Evolutionary conservation across 257 asterid species (phyloP), one percentile per base, ranked within the genome.

Genomic region (Plectranthus barbatus): DNA sequence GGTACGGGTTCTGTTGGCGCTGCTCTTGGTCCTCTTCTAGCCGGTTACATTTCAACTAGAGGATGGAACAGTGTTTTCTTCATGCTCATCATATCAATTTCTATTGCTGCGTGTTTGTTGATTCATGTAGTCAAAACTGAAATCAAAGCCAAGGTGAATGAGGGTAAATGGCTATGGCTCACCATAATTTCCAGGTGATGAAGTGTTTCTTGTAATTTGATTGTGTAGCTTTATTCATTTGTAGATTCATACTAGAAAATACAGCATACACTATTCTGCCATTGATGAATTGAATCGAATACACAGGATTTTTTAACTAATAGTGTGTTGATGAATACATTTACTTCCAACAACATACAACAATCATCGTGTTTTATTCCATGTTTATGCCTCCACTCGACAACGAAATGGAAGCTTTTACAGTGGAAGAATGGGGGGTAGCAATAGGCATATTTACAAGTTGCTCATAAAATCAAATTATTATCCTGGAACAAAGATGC

Each of bases 1-100:
- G 99, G 94, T 8, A 93, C 99, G 13, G 99, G 97, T 65, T 93
- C 99, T 24, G 86, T 87, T 9, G 96, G 99, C 34, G 99, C 94
- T 7, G 97, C 96, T 31, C 58, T 90, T 41, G 99, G 97, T 20
- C 97, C 97, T 4, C 96, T 93, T 79, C 71, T 93, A 42, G 97
- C 96, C n/a, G 96, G 99, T 31, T 93, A 90, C 75, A 84, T 90
- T 58, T 84, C 92, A 7, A 87, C 95, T 1, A 80, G 83, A 66
- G 99, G 99, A 71, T 93, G 99, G 99, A 87, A 87, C 67, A 82
- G 87, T 41, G 94, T 93, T 4, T 93, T 93, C 75, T 51, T 77
- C 23, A 80, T 90, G 94, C 96, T 90, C 42, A 83, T 84, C 56
- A 70, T 78, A 63, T 87, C 97, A 5, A 72, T 82, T 44, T 26